phyloP scores from a whole-genome alignment of 176 grass and related monocot genomes.

The Phyllostachys edulis region DNA sequence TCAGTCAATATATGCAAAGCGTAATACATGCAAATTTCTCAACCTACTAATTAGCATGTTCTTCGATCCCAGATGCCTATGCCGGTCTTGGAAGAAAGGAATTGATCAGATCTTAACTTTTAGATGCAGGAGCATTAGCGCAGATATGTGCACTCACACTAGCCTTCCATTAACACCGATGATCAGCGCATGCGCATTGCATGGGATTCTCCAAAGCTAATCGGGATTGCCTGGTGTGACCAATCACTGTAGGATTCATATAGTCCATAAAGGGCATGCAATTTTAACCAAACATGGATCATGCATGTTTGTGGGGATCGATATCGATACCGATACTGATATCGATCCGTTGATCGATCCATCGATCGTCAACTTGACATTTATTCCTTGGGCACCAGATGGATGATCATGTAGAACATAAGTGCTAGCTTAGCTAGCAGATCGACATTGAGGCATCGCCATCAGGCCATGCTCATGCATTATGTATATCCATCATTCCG shows the following conservation, averaged over 20 bases:
- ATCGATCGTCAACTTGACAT: slow-evolving; percentile 37
- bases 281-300: slow-evolving; percentile 25
- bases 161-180: slow-evolving; percentile 26
- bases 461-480: slow-evolving; percentile 30
- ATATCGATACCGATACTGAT: slow-evolving; percentile 31
- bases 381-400: slow-evolving; percentile 22
- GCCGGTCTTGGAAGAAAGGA: slow-evolving; percentile 25
- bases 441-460: slow-evolving; percentile 43
- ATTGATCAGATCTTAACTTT: slow-evolving; percentile 14
- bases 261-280: slow-evolving; percentile 23
- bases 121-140: not conserved
- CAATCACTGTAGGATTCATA: slow-evolving; percentile 4
- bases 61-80: not conserved
- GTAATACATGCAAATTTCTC: slow-evolving; percentile 20
- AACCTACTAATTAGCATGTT: slow-evolving; percentile 21
- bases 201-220: slow-evolving; percentile 24
- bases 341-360: not conserved
- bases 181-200: slow-evolving; percentile 20
- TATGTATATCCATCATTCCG: slow-evolving; percentile 36
- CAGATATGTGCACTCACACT: slow-evolving; percentile 10
- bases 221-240: slow-evolving; percentile 10
- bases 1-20: slow-evolving; percentile 39
- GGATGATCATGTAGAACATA: slow-evolving; percentile 32
- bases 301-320: slow-evolving; percentile 19
- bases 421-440: slow-evolving; percentile 58